Evolutionary conservation across 805 yeast genomes (phyloP), one percentile per base, ranked within the genome.

Genomic region (Brettanomyces sp.): DNA sequence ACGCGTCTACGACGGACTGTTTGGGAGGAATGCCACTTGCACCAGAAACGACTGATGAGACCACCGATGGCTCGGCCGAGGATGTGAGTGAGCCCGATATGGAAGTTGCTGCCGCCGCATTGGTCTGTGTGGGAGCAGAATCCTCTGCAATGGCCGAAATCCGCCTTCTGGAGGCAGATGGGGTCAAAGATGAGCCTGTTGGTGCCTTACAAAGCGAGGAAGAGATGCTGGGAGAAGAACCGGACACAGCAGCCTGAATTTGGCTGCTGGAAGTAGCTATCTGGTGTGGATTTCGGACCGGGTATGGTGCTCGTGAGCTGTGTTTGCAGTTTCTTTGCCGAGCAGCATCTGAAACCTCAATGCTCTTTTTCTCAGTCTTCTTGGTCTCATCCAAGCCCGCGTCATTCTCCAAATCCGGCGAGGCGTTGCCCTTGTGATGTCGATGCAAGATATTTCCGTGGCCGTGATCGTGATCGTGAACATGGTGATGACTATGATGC

Each of bases 1-100:
- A 63, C 28, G 60, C 8, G 42, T 64, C 68, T 43, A 55, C 57
- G 9, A 62, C 45, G 3, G 65, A 59, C 21, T 52, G n/a, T 13
- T 43, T 22, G 13, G 42, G 42, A 7, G 24, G 37, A 35, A 35
- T n/a, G 14, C 22, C 37, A 12, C 37, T 18, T 18, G 7, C 37
- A 8, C 14, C 13, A 6, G 32, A 28, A 9, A 28, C 11, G 11
- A 9, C 32, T 9, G 11, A 28, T 28, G 32, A 28, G 32, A 9
- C 32, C 32, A 28, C 32, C 32, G 32, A 28, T 28, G 32, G 32
- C 9, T 9, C 32, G 32, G 32, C 11, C 11, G 32, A 28, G 9
- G 32, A 28, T 6, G 7, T 28, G 7, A 28, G 3, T 28, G 32
- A 28, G 32, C 11, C 32, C 7, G 32, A 28, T 7, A 28, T 9